These are phyloP conservation scores for Phialophora tarda DNA, from an alignment of 2,329 filamentous ascomycete genomes.

Conservation along the genomic window DNA sequence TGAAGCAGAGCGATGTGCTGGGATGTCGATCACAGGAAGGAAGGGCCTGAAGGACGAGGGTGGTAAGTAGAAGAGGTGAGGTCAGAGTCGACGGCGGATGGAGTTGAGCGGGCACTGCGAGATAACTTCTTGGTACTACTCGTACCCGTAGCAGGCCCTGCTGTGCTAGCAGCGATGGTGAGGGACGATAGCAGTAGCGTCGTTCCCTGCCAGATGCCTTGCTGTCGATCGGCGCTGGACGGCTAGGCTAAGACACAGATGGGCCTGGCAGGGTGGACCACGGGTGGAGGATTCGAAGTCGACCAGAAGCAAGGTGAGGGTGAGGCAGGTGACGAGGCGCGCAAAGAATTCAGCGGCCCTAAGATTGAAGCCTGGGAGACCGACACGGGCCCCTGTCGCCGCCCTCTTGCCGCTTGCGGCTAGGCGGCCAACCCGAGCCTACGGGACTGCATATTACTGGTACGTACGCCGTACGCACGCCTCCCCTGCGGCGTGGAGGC, in stretches of 20 bases:
- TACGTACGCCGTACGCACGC: neutral
- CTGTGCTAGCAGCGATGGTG: constrained; percentile 9
- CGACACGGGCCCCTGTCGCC: neutral
- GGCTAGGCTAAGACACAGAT: constrained; percentile 5
- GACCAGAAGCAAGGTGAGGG: constrained; percentile 2
- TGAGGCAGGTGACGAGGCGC: neutral
- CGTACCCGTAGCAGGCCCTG: neutral
- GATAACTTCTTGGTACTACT: constrained; percentile 7
- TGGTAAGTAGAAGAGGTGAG: constrained; percentile 5
- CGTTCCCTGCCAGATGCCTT: constrained; percentile 1
- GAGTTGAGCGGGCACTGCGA: neutral
- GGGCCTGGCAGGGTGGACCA: neutral
- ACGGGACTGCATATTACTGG: neutral
- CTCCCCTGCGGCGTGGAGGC: neutral
- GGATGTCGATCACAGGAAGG: constrained; percentile 17
- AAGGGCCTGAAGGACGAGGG: constrained; percentile 2
- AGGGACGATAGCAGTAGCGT: constrained; percentile 14
- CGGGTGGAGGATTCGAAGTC: neutral
- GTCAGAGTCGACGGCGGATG: constrained; percentile 4
- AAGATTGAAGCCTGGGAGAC: neutral
- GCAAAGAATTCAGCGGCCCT: neutral
- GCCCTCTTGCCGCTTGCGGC: neutral
- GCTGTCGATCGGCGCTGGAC: constrained; percentile 12
- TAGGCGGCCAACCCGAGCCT: neutral
- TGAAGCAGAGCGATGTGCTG: constrained; percentile 6